Percentiles rank a stretch among this genome's conserved stretches.
These are phyloP conservation scores for Plasmodium inui DNA, from an alignment of 169 alveolate genomes.

Conservation along the genomic window DNA sequence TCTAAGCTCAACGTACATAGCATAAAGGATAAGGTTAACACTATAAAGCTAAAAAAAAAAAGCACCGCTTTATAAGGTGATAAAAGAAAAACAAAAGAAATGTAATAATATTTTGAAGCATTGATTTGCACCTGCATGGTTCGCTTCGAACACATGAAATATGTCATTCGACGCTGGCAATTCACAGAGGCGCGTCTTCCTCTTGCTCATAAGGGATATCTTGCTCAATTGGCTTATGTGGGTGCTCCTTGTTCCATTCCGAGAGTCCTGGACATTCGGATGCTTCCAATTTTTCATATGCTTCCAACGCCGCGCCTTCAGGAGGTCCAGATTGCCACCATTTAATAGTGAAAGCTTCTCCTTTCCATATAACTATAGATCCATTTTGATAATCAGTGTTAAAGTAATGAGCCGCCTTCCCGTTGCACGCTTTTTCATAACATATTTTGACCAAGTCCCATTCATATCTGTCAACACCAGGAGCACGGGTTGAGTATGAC, in stretches of 20 bases:
- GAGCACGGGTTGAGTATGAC: constrained; percentile 50
- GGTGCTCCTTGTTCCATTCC: constrained; percentile 49
- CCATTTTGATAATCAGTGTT: constrained; percentile 43
- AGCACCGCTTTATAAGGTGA: not conserved
- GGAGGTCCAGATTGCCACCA: constrained; percentile 68
- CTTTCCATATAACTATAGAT: constrained; percentile 46
- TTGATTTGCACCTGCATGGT: not conserved
- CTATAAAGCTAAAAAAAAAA: not conserved
- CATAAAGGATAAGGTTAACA: not conserved
- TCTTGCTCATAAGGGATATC: constrained; percentile 36
- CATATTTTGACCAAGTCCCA: constrained; percentile 55
- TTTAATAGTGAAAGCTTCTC: constrained; percentile 31
- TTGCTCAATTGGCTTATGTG: constrained; percentile 46
- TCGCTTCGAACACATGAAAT: not conserved
- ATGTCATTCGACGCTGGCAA: not conserved
- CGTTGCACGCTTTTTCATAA: constrained; percentile 42
- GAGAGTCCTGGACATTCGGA: constrained; percentile 36
- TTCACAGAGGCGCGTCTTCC: not conserved
- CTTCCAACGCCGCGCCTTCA: constrained; percentile 25
- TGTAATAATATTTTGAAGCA: not conserved
- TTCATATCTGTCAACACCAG: constrained; percentile 65
- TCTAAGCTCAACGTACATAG: not conserved
- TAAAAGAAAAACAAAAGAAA: not conserved
- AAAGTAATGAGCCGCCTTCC: constrained; percentile 41
- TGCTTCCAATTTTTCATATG: constrained; percentile 31